These are phyloP conservation scores for Pichia sp. DNA, from an alignment of 1,139 yeast species.

Conservation along the genomic window DNA sequence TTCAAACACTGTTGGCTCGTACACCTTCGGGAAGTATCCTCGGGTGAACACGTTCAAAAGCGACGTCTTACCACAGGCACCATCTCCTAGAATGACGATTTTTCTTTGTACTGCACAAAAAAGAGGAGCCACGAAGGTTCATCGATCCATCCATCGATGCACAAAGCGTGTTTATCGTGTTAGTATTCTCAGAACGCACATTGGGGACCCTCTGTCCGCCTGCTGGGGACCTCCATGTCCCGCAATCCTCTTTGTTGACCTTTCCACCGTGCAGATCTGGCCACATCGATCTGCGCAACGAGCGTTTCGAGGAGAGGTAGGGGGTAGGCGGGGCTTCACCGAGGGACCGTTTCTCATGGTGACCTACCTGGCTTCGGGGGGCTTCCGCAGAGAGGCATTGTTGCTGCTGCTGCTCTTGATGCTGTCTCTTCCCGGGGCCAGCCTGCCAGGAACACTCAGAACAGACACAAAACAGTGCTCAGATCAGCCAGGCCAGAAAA, in stretches of 20 bases:
- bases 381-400: constrained; percentile 70
- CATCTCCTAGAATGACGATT: constrained; percentile 94
- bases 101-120: constrained; percentile 74
- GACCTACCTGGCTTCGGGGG: constrained; percentile 58
- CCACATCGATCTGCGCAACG: not conserved
- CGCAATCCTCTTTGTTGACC: too few species aligned
- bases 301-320: not conserved
- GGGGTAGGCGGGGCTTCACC: too few species aligned
- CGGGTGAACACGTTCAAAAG: constrained; percentile 90
- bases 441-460: not conserved
- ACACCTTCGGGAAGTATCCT: constrained; percentile 97
- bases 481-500: not conserved
- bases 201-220: too few species aligned
- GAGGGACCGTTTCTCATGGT: not conserved
- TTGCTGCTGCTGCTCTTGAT: too few species aligned
- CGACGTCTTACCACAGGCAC: constrained; percentile 95
- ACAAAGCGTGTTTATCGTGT: too few species aligned
- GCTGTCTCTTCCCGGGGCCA: too few species aligned
- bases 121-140: too few species aligned
- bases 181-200: too few species aligned
- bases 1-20: constrained; percentile 97
- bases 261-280: not conserved
- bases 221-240: too few species aligned
- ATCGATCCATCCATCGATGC: too few species aligned
- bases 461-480: not conserved